Evolutionary conservation across 2,329 filamentous ascomycete genomes (phyloP).

Genomic region (Exophiala mesophila): DNA sequence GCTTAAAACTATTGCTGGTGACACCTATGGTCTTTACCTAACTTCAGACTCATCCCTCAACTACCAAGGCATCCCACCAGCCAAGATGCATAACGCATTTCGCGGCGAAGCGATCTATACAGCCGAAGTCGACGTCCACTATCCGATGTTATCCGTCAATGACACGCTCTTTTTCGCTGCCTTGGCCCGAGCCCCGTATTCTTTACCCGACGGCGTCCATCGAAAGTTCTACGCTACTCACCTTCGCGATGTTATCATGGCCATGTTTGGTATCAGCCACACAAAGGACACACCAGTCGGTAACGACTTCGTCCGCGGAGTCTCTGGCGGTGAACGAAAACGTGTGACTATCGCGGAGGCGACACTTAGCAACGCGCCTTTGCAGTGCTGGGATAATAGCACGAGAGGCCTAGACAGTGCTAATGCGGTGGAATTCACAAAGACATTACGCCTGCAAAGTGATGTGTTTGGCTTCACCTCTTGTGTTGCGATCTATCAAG

Average conservation of each 20-base stretch:
- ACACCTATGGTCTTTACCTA: conserved; percentile 72
- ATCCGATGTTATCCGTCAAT: conserved; percentile 47
- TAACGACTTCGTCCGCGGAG: conserved; percentile 61
- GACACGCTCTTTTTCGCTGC: conserved; percentile 53
- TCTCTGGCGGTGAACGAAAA: conserved; percentile 65
- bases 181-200: conserved; percentile 1
- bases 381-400: conserved; percentile 52
- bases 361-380: conserved; percentile 7
- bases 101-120: conserved; percentile 54
- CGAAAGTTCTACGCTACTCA: conserved; percentile 69
- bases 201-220: conserved; percentile 57
- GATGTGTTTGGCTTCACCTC: conserved; percentile 46
- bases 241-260: conserved; percentile 69
- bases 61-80: conserved; percentile 60
- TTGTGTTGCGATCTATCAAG: conserved; percentile 55
- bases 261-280: conserved; percentile 91
- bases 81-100: conserved; percentile 41
- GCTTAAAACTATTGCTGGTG: conserved; percentile 75
- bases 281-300: conserved; percentile 68
- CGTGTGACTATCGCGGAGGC: conserved; percentile 64
- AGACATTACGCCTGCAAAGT: conserved; percentile 46
- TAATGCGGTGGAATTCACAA: conserved; percentile 54
- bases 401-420: conserved; percentile 50
- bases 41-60: conserved; percentile 68
- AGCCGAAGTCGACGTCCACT: conserved; percentile 50